Base-by-base conservation (phyloP, 495 filamentous ascomycete species). In the Lasiosphaeria ovina region DNA sequence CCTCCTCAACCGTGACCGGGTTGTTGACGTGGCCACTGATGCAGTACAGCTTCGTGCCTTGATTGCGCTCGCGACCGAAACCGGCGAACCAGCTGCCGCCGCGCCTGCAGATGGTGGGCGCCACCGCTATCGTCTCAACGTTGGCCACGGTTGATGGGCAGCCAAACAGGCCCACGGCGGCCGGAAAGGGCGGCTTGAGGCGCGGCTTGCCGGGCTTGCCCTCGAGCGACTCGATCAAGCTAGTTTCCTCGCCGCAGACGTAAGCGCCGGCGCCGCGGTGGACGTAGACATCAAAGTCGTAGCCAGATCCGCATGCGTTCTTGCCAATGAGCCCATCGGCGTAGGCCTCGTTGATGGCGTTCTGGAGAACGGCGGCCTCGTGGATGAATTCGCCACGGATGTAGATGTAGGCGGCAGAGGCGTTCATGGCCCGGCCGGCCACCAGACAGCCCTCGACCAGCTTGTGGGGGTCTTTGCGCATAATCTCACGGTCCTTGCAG, bases 381-480 rank as follows among this genome's bases (percentile, higher is more conserved):
- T 96, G 87, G 75, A 97, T 95, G 79, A 98, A 98, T 75, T 98
- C 94, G 67, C 94, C 94, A 73, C 94, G 94, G 71, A 98, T 98
- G 75, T 98, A 98, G 72, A 98, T 98, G 79, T 98, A 98, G 65
- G 94, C 94, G 64, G 94, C 95, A 35, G 91, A 93, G 74, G 92
- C 93, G 77, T 98, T 96, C 92, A 97, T 97, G 64, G 92, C 90
- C 68, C 93, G 90, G 24, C 94, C 94, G 58, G 96, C 95, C 47
- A 98, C 92, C 60, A 98, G 79, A 77, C 94, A 98, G 67, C 94
- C 94, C 79, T 98, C 94, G 64, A 98, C 81, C 59, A 98, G 87
- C 82, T 98, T 98, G 81, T 98, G 94, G 49, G 94, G 94, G 72
- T 98, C 95, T 77, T 98, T 98, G 74, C 94, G 91, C 93, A 98